A percentile compares a stretch with the other conserved stretches of the same genome.
Evolutionary conservation across 208 protist species (phyloP).

Genomic region (Acanthamoeba sp.): DNA sequence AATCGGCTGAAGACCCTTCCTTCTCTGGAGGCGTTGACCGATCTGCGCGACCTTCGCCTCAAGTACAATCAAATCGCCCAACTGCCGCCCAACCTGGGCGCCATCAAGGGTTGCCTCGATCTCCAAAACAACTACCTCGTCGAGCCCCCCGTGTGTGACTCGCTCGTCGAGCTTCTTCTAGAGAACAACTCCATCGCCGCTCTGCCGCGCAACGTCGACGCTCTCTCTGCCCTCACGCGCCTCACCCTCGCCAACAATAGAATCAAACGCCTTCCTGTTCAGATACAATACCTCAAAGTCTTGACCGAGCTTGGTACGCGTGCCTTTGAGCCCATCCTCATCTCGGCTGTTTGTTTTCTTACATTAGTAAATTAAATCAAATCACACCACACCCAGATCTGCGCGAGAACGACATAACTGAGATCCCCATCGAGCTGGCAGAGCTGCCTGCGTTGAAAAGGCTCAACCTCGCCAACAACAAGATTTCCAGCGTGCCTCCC

Average conservation of each 20-base stretch:
- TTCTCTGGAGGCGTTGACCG: background rate
- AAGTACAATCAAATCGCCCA: conserved; percentile 36
- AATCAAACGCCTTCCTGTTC: background rate
- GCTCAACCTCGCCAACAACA: conserved; percentile 53
- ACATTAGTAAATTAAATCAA: background rate
- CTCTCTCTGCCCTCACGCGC: background rate
- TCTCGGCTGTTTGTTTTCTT: background rate
- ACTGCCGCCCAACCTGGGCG: background rate
- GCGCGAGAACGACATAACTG: background rate
- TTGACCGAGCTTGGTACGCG: background rate
- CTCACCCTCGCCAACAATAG: conserved; percentile 25
- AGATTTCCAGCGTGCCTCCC: background rate
- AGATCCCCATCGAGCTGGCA: background rate
- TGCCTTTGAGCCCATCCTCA: no score
- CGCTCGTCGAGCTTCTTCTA: background rate
- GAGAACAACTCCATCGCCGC: conserved; percentile 24
- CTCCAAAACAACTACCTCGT: conserved; percentile 49
- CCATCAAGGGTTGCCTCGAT: background rate
- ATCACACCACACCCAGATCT: background rate
- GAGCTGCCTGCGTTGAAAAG: conserved; percentile 28
- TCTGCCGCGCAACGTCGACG: background rate
- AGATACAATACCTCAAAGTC: conserved; percentile 16
- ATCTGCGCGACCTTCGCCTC: conserved; percentile 14
- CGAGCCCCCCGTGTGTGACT: background rate
- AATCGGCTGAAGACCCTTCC: conserved; percentile 42